Percentiles rank a stretch among this genome's conserved stretches.
These are phyloP conservation scores for Aspergillus ostianus DNA, from an alignment of 495 filamentous ascomycete species.

Conservation along the genomic window DNA sequence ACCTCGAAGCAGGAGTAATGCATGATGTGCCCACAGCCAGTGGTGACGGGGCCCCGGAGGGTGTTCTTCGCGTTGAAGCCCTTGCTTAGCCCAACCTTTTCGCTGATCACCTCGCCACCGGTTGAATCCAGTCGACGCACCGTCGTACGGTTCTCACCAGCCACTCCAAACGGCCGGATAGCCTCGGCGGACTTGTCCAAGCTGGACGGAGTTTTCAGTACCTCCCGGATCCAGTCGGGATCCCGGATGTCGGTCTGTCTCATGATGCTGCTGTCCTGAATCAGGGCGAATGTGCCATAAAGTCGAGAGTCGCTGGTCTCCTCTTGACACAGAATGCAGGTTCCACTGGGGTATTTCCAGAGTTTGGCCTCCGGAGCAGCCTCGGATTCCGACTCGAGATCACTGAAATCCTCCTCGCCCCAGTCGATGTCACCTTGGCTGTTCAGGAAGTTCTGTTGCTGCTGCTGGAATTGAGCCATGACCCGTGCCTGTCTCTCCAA, in stretches of 20 bases:
- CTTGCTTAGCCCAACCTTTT: conserved; percentile 81
- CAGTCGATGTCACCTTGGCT: conserved; percentile 83
- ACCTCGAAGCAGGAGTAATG: conserved; percentile 94
- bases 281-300: conserved; percentile 87
- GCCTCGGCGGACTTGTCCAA: conserved; percentile 80
- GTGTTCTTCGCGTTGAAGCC: conserved; percentile 73
- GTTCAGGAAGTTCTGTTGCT: conserved; percentile 90
- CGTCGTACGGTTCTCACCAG: conserved; percentile 74
- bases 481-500: conserved; percentile 84
- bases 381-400: conserved; percentile 57
- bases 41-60: conserved; percentile 76
- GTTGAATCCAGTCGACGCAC: conserved; percentile 73
- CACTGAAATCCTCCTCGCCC: conserved; percentile 75
- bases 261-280: conserved; percentile 83
- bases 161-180: conserved; percentile 85
- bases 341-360: conserved; percentile 93
- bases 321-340: conserved; percentile 95
- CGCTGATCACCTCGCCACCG: conserved; percentile 65
- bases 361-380: conserved; percentile 62
- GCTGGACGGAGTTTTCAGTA: conserved; percentile 68
- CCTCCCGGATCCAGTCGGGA: conserved; percentile 81
- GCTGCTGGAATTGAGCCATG: conserved; percentile 96
- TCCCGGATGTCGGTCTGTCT: conserved; percentile 82
- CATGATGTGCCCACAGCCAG: conserved; percentile 97
- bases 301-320: conserved; percentile 85